Evolutionary conservation across 164 flowering plant genomes (phyloP).

Genomic region (Umbilicus rupestris): DNA sequence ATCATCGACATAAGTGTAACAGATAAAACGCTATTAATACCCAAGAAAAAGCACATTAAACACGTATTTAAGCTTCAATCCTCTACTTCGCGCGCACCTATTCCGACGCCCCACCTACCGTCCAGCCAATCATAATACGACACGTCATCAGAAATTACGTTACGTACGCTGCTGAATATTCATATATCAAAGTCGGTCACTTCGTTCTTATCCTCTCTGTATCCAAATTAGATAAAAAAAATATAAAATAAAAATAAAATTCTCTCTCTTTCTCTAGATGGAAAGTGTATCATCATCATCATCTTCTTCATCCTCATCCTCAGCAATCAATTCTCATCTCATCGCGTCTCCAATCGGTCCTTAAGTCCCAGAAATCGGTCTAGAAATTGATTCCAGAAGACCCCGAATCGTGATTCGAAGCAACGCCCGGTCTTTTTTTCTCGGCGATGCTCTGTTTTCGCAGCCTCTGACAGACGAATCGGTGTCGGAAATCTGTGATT

Average conservation of each 20-base stretch:
- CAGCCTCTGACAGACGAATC: background rate
- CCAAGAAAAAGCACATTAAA: background rate
- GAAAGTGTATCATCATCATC: slow-evolving; percentile 8
- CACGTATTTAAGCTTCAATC: background rate
- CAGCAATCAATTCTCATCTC: slow-evolving; percentile 5
- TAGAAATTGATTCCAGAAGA: background rate
- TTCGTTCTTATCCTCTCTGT: slow-evolving; percentile 5
- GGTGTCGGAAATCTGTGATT: background rate
- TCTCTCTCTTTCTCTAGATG: background rate
- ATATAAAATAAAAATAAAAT: background rate
- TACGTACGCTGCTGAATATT: background rate
- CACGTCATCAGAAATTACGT: background rate
- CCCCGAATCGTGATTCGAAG: background rate
- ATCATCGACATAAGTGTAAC: slow-evolving; percentile 5
- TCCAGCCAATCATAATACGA: background rate
- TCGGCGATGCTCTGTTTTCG: background rate
- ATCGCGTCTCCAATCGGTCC: background rate
- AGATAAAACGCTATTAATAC: background rate
- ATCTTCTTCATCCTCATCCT: slow-evolving; percentile 3
- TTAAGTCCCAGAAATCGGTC: background rate
- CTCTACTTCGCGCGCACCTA: background rate
- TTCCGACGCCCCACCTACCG: background rate
- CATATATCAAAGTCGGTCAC: slow-evolving; percentile 1
- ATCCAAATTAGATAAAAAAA: background rate
- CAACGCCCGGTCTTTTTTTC: background rate